phyloP scores from a whole-genome alignment of 2,329 filamentous ascomycete genomes.

The Paecilomyces variotii region DNA sequence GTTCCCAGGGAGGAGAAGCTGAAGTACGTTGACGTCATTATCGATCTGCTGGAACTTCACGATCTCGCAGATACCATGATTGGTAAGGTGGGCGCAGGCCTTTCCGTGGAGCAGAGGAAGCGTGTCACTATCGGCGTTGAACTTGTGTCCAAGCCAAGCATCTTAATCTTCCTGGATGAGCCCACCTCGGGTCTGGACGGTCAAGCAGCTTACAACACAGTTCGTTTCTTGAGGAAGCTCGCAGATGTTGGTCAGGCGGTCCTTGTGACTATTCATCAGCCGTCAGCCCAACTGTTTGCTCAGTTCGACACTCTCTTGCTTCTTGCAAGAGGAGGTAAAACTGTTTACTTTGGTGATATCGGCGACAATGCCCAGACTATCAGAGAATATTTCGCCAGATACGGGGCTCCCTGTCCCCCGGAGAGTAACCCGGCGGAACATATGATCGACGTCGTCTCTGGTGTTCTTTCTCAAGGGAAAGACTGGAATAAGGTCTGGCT shows the following conservation, averaged over 20 bases:
- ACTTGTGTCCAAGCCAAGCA: slow-evolving; percentile 58
- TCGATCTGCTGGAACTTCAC: slow-evolving; percentile 54
- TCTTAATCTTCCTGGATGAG: slow-evolving; percentile 63
- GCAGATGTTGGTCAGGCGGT: slow-evolving; percentile 59
- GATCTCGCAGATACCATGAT: slow-evolving; percentile 59
- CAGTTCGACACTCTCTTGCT: slow-evolving; percentile 64
- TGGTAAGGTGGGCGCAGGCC: slow-evolving; percentile 33
- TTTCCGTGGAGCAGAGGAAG: slow-evolving; percentile 59
- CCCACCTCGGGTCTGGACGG: slow-evolving; percentile 62
- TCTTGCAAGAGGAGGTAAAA: slow-evolving; percentile 59
- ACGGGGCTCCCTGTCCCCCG: slow-evolving; percentile 56
- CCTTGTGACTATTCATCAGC: slow-evolving; percentile 64
- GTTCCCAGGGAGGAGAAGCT: slow-evolving; percentile 52
- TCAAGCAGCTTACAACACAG: slow-evolving; percentile 58
- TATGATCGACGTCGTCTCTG: slow-evolving; percentile 43
- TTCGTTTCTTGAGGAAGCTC: slow-evolving; percentile 59
- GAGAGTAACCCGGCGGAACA: slow-evolving; percentile 56
- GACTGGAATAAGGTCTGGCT: slow-evolving; percentile 69
- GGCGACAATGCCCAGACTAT: slow-evolving; percentile 57
- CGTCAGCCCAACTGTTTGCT: slow-evolving; percentile 57
- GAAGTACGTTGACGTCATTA: slow-evolving; percentile 57
- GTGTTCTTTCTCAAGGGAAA: slow-evolving; percentile 42
- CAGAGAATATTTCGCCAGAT: slow-evolving; percentile 57
- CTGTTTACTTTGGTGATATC: slow-evolving; percentile 61
- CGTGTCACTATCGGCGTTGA: slow-evolving; percentile 65